Evolutionary conservation across 768 basidiomycete species (phyloP).

Genomic region (Boletus bicolor): DNA sequence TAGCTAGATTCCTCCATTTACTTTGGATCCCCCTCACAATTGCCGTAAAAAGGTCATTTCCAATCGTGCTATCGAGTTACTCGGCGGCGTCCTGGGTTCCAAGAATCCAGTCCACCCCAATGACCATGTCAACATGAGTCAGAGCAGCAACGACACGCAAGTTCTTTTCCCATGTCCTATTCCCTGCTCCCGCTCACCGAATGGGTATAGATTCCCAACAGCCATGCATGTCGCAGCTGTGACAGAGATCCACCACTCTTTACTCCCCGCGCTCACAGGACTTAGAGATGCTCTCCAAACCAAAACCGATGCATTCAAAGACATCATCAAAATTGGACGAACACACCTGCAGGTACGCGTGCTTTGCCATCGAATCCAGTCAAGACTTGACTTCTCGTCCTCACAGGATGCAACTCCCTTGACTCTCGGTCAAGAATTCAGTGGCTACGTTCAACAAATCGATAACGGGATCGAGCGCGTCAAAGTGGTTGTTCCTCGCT

Average conservation of each 20-base stretch:
- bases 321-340: conserved; percentile 98
- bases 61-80: conserved; percentile 94
- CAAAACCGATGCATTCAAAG: conserved; percentile 79
- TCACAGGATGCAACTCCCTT: conserved; percentile 91
- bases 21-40: background rate
- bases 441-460: conserved; percentile 95
- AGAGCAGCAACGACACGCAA: conserved; percentile 97
- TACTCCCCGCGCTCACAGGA: conserved; percentile 83
- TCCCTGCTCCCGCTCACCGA: background rate
- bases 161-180: conserved; percentile 25
- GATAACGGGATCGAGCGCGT: conserved; percentile 86
- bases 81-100: conserved; percentile 92
- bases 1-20: background rate
- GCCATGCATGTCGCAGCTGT: conserved; percentile 99
- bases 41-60: conserved; percentile 73
- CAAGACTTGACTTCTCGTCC: background rate
- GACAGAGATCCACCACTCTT: conserved; percentile 71
- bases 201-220: conserved; percentile 79
- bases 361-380: background rate
- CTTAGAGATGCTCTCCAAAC: conserved; percentile 80
- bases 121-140: conserved; percentile 99
- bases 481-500: conserved; percentile 74
- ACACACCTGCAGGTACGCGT: conserved; percentile 80
- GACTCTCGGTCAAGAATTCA: conserved; percentile 98
- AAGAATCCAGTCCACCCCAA: conserved; percentile 99